Evolutionary conservation across 2,329 filamentous ascomycete species (phyloP), one percentile per base, ranked within the genome.

Genomic region (Arthrobotrys entomopaga): DNA sequence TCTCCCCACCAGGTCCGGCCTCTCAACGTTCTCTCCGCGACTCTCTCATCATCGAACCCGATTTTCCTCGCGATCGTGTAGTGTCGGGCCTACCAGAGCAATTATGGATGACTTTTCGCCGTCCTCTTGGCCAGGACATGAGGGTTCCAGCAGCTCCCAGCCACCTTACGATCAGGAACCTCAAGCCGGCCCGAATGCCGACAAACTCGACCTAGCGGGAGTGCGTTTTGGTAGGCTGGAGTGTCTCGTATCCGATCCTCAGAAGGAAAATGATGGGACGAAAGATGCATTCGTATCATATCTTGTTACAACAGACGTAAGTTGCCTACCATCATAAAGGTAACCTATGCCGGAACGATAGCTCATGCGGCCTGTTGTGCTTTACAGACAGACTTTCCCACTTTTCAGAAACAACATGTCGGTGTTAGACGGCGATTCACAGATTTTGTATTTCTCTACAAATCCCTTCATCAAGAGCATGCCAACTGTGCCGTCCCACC

Each of bases 221-320:
- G 84, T 91, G 63, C 89, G 89, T 74, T 86, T 85, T 42, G 94
- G 96, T 77, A 86, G 87, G 66, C 86, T 99, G 49, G 91, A 96
- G 80, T 97, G 93, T 81, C 88, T 84, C 16, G 94, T 99, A 16
- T 88, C 88, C 64, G 87, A 89, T 70, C 93, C 95, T 19, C 87
- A 94, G 82, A 98, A 97, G 83, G 95, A 98, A 84, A 95, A 94
- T 80, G 92, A 97, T 80, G 94, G 95, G 54, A 96, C 93, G 71
- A 97, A 97, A 82, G 95, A 97, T 82, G 91, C 92, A 63, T 99
- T 96, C 83, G 90, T 98, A 70, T 98, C 95, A 10, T 99, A 99
- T 81, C 85, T 96, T 57, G 91, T 99, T 77, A 95, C 91, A 50
- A 97, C 95, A 61, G 86, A 93, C 82, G 93, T 96, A 84, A 61